Conservation (phyloP, 2,329 filamentous ascomycete species). For the Onygenales sp. region DNA sequence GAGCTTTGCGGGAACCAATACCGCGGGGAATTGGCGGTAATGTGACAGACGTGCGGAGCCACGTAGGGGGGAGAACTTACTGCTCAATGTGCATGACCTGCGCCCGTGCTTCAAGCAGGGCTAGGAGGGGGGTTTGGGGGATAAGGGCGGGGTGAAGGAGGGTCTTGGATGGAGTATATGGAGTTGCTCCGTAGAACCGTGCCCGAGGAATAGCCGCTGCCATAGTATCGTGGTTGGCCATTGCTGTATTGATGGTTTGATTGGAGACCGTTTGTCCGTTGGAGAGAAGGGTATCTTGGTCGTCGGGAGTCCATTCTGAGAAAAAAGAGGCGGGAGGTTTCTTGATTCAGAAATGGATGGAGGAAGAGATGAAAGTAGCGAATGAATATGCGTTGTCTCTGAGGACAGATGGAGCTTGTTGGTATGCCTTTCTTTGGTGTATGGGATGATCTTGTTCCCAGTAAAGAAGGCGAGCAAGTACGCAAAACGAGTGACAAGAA, state of each 20-base stretch:
- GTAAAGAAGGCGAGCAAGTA: neutral
- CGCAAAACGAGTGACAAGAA: slow-evolving; percentile 1
- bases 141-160: slow-evolving; percentile 24
- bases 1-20: no score
- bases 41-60: no score
- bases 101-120: slow-evolving; percentile 19
- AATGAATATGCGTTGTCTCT: neutral
- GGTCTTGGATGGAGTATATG: slow-evolving; percentile 8
- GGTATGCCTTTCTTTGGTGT: neutral
- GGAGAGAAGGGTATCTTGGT: neutral
- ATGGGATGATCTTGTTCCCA: no score
- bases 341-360: neutral
- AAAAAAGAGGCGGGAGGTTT: neutral
- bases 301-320: neutral
- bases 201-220: neutral
- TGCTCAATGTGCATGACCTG: neutral
- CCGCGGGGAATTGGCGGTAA: no score
- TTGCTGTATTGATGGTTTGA: neutral
- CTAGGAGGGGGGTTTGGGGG: slow-evolving; percentile 31
- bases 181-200: neutral
- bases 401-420: neutral
- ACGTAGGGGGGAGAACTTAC: neutral
- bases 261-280: neutral
- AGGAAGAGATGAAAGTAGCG: neutral
- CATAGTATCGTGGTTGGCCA: neutral